Percentiles rank a stretch among this genome's conserved stretches.
Conservation (phyloP, 805 yeast species). For the Zygosaccharomyces lentus region DNA sequence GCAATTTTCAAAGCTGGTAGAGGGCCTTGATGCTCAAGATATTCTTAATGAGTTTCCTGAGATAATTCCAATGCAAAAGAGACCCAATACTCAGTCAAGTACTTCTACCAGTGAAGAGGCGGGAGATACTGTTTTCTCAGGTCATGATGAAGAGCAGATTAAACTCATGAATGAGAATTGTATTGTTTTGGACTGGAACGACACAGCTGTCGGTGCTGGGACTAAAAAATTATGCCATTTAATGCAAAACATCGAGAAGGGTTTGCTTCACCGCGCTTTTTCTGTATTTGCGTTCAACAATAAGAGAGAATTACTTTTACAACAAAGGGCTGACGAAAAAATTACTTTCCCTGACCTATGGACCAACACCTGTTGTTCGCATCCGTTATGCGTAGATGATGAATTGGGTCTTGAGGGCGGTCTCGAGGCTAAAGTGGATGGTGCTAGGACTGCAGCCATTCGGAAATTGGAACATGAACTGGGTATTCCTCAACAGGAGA, state of each 20-base stretch:
- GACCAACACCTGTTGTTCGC: slow-evolving; percentile 99
- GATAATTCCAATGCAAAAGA: slow-evolving; percentile 55
- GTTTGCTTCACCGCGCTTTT: slow-evolving; percentile 91
- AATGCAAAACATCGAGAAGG: slow-evolving; percentile 80
- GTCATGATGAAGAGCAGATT: slow-evolving; percentile 93
- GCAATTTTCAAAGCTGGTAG: slow-evolving; percentile 51
- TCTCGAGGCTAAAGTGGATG: slow-evolving; percentile 59
- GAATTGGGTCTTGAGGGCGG: slow-evolving; percentile 62
- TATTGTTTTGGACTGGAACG: slow-evolving; percentile 85
- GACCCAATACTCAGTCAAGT: slow-evolving; percentile 52
- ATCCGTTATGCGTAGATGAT: slow-evolving; percentile 78
- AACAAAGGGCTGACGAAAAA: slow-evolving; percentile 94
- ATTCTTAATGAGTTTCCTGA: slow-evolving; percentile 61
- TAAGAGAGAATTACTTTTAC: slow-evolving; percentile 71
- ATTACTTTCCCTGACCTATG: slow-evolving; percentile 96
- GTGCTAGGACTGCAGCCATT: slow-evolving; percentile 84
- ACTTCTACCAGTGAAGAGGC: slow-evolving; percentile 30
- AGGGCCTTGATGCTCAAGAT: slow-evolving; percentile 43
- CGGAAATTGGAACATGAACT: slow-evolving; percentile 91
- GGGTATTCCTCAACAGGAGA: slow-evolving; percentile 61
- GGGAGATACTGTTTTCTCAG: slow-evolving; percentile 55
- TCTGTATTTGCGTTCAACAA: slow-evolving; percentile 89
- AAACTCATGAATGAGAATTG: slow-evolving; percentile 94
- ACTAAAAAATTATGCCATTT: slow-evolving; percentile 87
- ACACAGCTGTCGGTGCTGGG: slow-evolving; percentile 85